Conservation (phyloP, 2,329 filamentous ascomycete genomes). For the Cladophialophora chaetospira region DNA sequence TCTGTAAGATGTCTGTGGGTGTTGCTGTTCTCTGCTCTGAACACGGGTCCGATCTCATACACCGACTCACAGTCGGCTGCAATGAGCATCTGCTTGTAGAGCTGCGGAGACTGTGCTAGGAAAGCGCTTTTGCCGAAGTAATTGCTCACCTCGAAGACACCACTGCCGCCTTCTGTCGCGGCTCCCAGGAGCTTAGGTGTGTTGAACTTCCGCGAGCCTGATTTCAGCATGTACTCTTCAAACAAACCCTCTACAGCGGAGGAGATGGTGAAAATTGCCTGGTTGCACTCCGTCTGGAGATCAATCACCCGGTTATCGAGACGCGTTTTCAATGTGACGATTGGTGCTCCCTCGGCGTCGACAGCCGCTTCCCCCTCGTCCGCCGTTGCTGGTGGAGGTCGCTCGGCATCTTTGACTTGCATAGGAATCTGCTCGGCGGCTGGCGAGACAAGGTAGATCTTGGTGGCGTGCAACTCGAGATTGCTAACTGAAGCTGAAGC, state of each 20-base stretch:
- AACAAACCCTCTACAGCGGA: conserved; percentile 70
- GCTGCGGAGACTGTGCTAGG: conserved; percentile 65
- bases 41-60: conserved; percentile 67
- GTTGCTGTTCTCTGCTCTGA: conserved; percentile 69
- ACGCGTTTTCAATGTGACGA: conserved; percentile 79
- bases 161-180: conserved; percentile 87
- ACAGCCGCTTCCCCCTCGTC: conserved; percentile 46
- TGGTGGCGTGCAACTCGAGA: conserved; percentile 84
- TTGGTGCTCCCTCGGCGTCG: conserved; percentile 60
- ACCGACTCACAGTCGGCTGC: conserved; percentile 64
- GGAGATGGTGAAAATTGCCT: conserved; percentile 77
- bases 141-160: conserved; percentile 77
- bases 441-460: conserved; percentile 75
- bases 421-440: conserved; percentile 63
- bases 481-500: conserved; percentile 80
- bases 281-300: conserved; percentile 86
- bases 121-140: conserved; percentile 85
- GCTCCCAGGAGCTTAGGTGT: conserved; percentile 87
- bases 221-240: conserved; percentile 73
- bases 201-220: conserved; percentile 80
- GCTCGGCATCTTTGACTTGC: conserved; percentile 57
- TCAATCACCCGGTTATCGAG: conserved; percentile 92
- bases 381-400: conserved; percentile 48
- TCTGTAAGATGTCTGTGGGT: conserved; percentile 68
- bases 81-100: conserved; percentile 71